These are phyloP conservation scores for Talaromyces sp. DNA, from an alignment of 2,329 filamentous ascomycete species.

Conservation along the genomic window DNA sequence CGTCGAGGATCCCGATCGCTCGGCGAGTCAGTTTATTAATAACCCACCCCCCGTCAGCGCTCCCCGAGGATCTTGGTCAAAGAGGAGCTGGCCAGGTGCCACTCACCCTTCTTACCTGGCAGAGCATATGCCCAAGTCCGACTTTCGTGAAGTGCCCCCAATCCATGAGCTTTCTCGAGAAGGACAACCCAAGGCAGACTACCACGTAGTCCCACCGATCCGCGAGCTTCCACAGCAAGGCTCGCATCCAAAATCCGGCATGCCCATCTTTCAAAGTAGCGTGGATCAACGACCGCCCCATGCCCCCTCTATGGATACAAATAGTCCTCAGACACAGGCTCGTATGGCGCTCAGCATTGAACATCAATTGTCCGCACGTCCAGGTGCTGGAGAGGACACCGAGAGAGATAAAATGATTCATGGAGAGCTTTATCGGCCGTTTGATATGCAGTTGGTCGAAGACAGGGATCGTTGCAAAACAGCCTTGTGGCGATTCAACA, in stretches of 20 bases:
- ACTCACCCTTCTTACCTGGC: slow-evolving; percentile 32
- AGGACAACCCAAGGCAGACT: slow-evolving; percentile 33
- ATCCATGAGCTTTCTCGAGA: slow-evolving; percentile 36
- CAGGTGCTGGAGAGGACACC: slow-evolving; percentile 45
- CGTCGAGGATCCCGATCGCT: slow-evolving; percentile 40
- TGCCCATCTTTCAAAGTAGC: slow-evolving; percentile 31
- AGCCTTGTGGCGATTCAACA: slow-evolving; percentile 82
- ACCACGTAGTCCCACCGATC: slow-evolving; percentile 36
- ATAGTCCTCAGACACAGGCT: slow-evolving; percentile 38
- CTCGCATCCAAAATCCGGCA: slow-evolving; percentile 28
- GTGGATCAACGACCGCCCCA: slow-evolving; percentile 34
- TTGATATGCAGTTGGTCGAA: slow-evolving; percentile 68
- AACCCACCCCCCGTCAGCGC: slow-evolving; percentile 33
- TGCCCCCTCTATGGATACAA: slow-evolving; percentile 29
- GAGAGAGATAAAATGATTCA: slow-evolving; percentile 89
- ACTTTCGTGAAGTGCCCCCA: slow-evolving; percentile 35
- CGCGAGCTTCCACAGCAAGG: slow-evolving; percentile 35
- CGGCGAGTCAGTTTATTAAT: slow-evolving; percentile 32
- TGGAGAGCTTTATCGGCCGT: slow-evolving; percentile 73
- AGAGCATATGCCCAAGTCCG: slow-evolving; percentile 34
- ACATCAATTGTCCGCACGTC: slow-evolving; percentile 33
- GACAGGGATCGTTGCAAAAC: slow-evolving; percentile 81
- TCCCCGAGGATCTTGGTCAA: slow-evolving; percentile 34
- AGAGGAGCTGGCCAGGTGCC: slow-evolving; percentile 32
- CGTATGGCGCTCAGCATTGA: slow-evolving; percentile 40